Evolutionary conservation across 2,329 filamentous ascomycete genomes (phyloP).

Genomic region (Fusarium veterinarium): DNA sequence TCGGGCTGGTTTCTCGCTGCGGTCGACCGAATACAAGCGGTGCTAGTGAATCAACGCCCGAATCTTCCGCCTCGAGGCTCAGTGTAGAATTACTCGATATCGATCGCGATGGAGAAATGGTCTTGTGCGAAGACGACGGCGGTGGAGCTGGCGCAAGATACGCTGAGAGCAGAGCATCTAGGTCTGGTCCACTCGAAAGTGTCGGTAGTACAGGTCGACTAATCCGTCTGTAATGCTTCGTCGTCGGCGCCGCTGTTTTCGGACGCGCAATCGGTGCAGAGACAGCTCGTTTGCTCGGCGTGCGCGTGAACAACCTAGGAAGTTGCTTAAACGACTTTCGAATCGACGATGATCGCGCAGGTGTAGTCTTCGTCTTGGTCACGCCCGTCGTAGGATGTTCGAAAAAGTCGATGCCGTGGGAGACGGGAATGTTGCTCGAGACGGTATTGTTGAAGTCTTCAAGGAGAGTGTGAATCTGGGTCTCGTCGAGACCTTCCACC

Average conservation of each 20-base stretch:
- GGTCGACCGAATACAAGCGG: constrained; percentile 37
- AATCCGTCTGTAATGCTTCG: constrained; percentile 37
- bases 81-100: constrained; percentile 36
- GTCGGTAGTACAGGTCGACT: constrained; percentile 38
- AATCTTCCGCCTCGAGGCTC: constrained; percentile 36
- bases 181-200: constrained; percentile 24
- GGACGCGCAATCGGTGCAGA: constrained; percentile 29
- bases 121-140: constrained; percentile 11
- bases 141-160: constrained; percentile 32
- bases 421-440: constrained; percentile 37
- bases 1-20: constrained; percentile 27
- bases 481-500: constrained; percentile 36
- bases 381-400: constrained; percentile 14
- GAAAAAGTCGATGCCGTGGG: constrained; percentile 36
- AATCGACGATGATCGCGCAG: constrained; percentile 29
- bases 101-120: constrained; percentile 33
- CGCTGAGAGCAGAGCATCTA: constrained; percentile 35
- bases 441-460: constrained; percentile 40
- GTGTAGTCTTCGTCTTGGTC: constrained; percentile 18
- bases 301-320: constrained; percentile 30
- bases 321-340: constrained; percentile 34
- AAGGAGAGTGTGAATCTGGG: constrained; percentile 35
- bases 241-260: constrained; percentile 25
- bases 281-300: constrained; percentile 33
- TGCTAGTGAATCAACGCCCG: constrained; percentile 24